These are phyloP conservation scores for Spinellus fusiger DNA, from an alignment of 192 early-diverging fungal species.

Conservation along the genomic window DNA sequence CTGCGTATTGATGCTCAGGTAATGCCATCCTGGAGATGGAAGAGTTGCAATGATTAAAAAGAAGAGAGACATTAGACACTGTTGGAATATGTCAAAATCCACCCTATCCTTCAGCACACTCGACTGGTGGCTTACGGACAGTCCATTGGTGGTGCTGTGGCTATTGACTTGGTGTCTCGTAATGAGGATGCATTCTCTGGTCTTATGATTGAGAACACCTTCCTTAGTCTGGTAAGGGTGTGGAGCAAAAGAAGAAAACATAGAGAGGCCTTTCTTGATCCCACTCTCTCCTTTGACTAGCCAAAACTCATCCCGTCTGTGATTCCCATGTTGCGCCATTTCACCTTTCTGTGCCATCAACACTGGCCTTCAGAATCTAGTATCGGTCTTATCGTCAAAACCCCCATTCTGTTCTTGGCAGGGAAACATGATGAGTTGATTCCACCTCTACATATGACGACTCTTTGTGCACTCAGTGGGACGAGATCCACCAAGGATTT, in stretches of 20 bases:
- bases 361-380: conserved; percentile 78
- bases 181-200: conserved; percentile 75
- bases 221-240: conserved; percentile 67
- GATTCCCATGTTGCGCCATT: conserved; percentile 64
- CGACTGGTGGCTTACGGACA: conserved; percentile 91
- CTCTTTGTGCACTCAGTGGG: conserved; percentile 59
- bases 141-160: conserved; percentile 95
- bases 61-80: conserved; percentile 48
- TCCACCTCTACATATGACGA: conserved; percentile 81
- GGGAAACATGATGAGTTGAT: conserved; percentile 83
- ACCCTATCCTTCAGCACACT: conserved; percentile 66
- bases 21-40: too few species aligned
- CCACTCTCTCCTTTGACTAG: conserved; percentile 26
- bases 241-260: background rate
- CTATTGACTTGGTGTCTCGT: conserved; percentile 76
- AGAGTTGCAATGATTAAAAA: background rate
- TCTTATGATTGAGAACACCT: conserved; percentile 92
- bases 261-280: background rate
- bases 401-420: conserved; percentile 79
- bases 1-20: conserved; percentile 83
- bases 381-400: conserved; percentile 55
- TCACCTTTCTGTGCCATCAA: conserved; percentile 82
- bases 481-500: conserved; percentile 36
- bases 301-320: conserved; percentile 84
- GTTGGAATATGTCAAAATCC: conserved; percentile 75